Evolutionary conservation across 306 rosid genomes (phyloP), one percentile per base, ranked within the genome.

Genomic region (Vigna hirtella): DNA sequence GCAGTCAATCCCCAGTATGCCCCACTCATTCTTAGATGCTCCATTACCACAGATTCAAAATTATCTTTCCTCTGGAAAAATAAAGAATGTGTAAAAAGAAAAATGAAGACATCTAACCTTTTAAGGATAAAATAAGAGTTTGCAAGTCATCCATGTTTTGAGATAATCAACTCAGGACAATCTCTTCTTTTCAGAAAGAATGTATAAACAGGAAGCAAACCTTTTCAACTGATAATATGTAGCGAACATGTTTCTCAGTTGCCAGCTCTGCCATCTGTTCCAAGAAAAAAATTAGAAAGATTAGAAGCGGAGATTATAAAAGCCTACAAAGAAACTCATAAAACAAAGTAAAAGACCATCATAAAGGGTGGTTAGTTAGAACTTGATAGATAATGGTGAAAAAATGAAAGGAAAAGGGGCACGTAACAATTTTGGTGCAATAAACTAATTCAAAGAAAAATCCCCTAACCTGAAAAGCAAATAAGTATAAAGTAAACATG

Each of bases 11-110:
- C 97, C 98, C 98, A 90, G 49, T 92, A 95, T 11, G 91, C 96
- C 40, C 98, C 98, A 73, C 80, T 95, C 93, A 95, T 84, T 83
- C 97, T 89, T 32, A 94, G 85, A 86, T 92, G 98, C 80, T 94
- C 96, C 95, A 91, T 87, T 72, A 85, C 86, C 57, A 92, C 97
- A 8, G 97, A 91, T 74, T 87, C 89, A 65, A 92, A 89, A 56
- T 87, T 89, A 70, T 90, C 95, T 85, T 94, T 90, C 85, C 77
- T 90, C 97, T 92, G 88, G 17, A 73, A 75, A 20, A 2, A 34
- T 62, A 67, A 76, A 4, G n/a, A 7, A 11, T 20, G 68, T 3
- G 55, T n/a, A 30, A 51, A 42, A 15, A 47, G 53, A 47, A 62
- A 36, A 61, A 62, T 14, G 9, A 76, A 57, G 28, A 65, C 40